A percentile compares a stretch with the other conserved stretches of the same genome.
Evolutionary conservation across 345 rosid species (phyloP).

Genomic region (Boechera retrofracta): DNA sequence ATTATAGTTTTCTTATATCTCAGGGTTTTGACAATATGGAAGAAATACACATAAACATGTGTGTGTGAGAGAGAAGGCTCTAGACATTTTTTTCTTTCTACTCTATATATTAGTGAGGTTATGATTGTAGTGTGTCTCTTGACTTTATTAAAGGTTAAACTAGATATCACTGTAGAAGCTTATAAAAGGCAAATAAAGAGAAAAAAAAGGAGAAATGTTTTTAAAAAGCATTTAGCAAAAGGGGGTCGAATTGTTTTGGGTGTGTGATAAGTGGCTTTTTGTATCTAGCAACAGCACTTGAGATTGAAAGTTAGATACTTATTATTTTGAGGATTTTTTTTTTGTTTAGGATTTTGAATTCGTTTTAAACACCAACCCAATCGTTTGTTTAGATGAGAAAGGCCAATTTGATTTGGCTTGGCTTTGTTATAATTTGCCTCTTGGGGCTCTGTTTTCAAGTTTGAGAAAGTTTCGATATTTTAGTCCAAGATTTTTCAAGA

Average conservation of each 20-base stretch:
- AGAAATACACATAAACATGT: constrained; percentile 38
- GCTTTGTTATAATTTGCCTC: constrained; percentile 36
- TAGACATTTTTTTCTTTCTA: constrained; percentile 37
- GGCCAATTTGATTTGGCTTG: constrained; percentile 36
- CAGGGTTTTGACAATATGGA: constrained; percentile 35
- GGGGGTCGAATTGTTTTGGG: constrained; percentile 49
- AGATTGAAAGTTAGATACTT: constrained; percentile 41
- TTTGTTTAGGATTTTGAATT: constrained; percentile 11
- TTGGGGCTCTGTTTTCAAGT: constrained; percentile 25
- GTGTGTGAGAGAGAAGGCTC: constrained; percentile 34
- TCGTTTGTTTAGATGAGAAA: constrained; percentile 20
- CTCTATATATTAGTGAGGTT: constrained; percentile 43
- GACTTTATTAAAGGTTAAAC: constrained; percentile 55
- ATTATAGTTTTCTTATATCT: neutral
- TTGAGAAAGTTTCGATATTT: neutral
- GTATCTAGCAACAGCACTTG: constrained; percentile 34
- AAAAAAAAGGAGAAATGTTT: constrained; percentile 27
- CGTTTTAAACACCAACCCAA: constrained; percentile 19
- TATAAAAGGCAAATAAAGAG: constrained; percentile 24
- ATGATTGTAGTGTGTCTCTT: constrained; percentile 48
- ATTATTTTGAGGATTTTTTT: constrained; percentile 36
- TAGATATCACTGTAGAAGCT: constrained; percentile 38
- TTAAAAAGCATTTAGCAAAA: constrained; percentile 50
- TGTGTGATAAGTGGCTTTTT: constrained; percentile 48
- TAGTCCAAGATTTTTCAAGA: constrained; percentile 23